Evolutionary conservation across 2,329 filamentous ascomycete genomes (phyloP), one percentile per base, ranked within the genome.

Genomic region (Fusarium annulatum): DNA sequence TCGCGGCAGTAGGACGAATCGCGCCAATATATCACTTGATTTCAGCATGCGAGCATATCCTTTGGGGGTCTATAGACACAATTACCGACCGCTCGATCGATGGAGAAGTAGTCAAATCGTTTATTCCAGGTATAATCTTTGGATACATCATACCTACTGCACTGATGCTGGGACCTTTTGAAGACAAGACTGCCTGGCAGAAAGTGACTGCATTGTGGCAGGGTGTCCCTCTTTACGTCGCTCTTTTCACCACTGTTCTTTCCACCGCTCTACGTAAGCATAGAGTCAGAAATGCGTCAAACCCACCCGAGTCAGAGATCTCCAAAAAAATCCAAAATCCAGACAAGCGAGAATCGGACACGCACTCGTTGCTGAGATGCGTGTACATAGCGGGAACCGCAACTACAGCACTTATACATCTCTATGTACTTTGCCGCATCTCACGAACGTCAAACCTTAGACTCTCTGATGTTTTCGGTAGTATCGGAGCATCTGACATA

Each of bases 11-110:
- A 7, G 64, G 59, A 6, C 18, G 12, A 7, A 51, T 64, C 23
- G 60, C 43, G 2, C 64, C 64, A 11, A 28, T 67, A 1, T 67
- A 67, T 3, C 51, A 67, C 23, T 6, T 67, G 26, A 23, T 58
- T 7, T 39, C 64, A 15, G 39, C 33, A 5, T 38, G 39, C 5
- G 64, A 67, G 19, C 18, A 19, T 5, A 7, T 14, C 4, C 3
- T 64, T 0, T 7, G 10, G 2, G n/a, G 49, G 1, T n/a, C 33
- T 9, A 15, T 51, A 9, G 26, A 21, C 9, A 26, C 43, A 7
- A 15, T 58, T 10, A 15, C 23, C 4, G 51, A 39, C 3, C 33
- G 23, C 26, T 21, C 33, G 1, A 51, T 51, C 4, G 19, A 23
- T 23, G 23, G 2, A 15, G 36, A 23, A 26, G 26, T 16, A 19